Evolutionary conservation across 2,329 filamentous ascomycete genomes (phyloP), one percentile per base, ranked within the genome.

Genomic region (Tolypocladium inflatum): DNA sequence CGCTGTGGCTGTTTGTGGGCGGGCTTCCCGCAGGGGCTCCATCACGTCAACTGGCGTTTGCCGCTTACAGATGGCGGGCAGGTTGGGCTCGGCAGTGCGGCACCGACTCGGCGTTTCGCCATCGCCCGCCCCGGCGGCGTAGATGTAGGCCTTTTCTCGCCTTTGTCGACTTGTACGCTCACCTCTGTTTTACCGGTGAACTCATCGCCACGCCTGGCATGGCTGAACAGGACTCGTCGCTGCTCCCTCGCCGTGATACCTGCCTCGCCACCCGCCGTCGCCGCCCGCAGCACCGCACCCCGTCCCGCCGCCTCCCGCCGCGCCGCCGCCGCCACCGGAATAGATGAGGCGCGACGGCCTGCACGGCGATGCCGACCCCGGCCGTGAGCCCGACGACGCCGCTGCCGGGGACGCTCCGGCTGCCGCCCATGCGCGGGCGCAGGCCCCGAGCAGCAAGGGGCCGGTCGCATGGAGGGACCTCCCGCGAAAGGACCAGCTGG

Each of bases 401-500:
- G 21, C n/a, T n/a, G 9, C 51, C 33, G 13, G 26, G 11, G 13
- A 33, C 15, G 19, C 53, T 13, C 54, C 41, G 7, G n/a, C 50
- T 33, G 30, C 33, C 19, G 50, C 42, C 23, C 10, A 2, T n/a
- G 3, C 41, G 1, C 19, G 21, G n/a, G n/a, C n/a, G 13, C 42
- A 23, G 43, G 21, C 21, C 7, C 43, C 11, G 43, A n/a, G 37
- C 15, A 54, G 56, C 57, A 61, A 59, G 5, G 61, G 61, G 17
- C 60, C 66, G 0, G 65, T 70, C 9, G 55, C 68, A 30, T 94
- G 89, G 90, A 76, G 75, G 43, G 85, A 88, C 17, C 76, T 96
- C 1, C 91, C 91, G 0, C 80, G 83, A 59, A 95, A 91, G 71
- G 79, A 83, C 53, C 91, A 96, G 72, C 80, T 96, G 23, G 74